These are phyloP conservation scores for Mycena galopus DNA, from an alignment of 768 basidiomycete genomes.

Conservation along the genomic window DNA sequence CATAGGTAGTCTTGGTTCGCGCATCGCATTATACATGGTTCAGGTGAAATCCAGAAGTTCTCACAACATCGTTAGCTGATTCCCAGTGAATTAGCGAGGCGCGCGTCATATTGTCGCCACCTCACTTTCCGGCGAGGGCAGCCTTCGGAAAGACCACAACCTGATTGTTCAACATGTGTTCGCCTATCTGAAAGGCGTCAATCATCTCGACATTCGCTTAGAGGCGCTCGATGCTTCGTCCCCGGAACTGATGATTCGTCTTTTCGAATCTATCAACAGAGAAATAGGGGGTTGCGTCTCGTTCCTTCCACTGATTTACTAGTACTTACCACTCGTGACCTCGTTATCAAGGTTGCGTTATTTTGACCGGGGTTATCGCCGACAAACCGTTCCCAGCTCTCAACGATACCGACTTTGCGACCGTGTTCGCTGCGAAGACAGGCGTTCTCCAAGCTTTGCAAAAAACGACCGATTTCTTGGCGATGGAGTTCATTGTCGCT, in stretches of 20 bases:
- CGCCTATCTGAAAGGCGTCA: slow-evolving; percentile 43
- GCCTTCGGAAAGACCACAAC: slow-evolving; percentile 41
- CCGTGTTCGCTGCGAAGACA: slow-evolving; percentile 45
- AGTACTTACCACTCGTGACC: too few relatives aligned
- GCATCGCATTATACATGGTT: neutral
- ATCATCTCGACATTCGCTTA: slow-evolving; percentile 44
- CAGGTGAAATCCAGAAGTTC: neutral
- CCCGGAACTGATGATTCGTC: slow-evolving; percentile 28
- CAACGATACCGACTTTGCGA: slow-evolving; percentile 43
- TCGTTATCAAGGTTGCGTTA: too few relatives aligned
- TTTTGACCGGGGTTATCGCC: slow-evolving; percentile 47
- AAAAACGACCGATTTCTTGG: slow-evolving; percentile 39
- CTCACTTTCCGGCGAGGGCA: slow-evolving; percentile 48
- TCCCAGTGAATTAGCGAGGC: slow-evolving; percentile 44
- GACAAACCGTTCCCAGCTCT: slow-evolving; percentile 50
- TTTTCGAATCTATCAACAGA: slow-evolving; percentile 39
- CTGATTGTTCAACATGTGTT: slow-evolving; percentile 42
- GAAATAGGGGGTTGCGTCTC: slow-evolving; percentile 50
- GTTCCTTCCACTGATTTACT: too few relatives aligned
- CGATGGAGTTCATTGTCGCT: slow-evolving; percentile 51
- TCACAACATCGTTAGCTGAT: neutral
- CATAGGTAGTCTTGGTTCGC: neutral
- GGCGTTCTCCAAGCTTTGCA: slow-evolving; percentile 46
- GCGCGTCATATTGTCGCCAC: slow-evolving; percentile 52
- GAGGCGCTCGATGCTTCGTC: slow-evolving; percentile 48